Percentiles rank a stretch among this genome's conserved stretches.
Evolutionary conservation across 2,329 filamentous ascomycete species (phyloP).

Genomic region (Magnaporthiopsis poae): DNA sequence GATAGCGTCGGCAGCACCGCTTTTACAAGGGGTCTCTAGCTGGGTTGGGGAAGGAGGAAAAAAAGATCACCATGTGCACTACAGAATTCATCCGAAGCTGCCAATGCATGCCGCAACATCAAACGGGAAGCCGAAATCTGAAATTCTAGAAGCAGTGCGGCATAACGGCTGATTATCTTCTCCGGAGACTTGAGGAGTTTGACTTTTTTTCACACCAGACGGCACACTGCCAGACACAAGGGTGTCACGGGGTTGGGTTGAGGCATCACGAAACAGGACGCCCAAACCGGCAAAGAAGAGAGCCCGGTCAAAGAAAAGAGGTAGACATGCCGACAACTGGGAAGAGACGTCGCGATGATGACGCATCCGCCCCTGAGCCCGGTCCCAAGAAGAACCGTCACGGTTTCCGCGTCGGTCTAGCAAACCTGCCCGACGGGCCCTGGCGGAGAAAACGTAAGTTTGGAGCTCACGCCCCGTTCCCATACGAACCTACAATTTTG

Average conservation of each 20-base stretch:
- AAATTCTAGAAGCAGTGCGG: not conserved
- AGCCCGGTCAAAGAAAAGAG: not conserved
- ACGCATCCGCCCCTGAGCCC: not conserved
- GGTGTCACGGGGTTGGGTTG: not conserved
- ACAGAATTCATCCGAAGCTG: no score
- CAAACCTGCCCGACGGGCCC: conserved; percentile 56
- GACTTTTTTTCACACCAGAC: not conserved
- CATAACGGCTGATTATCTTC: no score
- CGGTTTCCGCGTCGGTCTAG: conserved; percentile 78
- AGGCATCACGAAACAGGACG: not conserved
- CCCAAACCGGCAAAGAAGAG: not conserved
- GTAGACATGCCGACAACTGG: not conserved
- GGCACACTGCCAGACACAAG: not conserved
- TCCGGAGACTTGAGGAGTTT: no score
- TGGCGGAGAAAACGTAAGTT: conserved; percentile 7
- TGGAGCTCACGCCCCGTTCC: not conserved
- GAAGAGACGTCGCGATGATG: not conserved
- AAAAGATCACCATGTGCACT: not conserved
- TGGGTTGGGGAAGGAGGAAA: not conserved
- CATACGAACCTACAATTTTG: not conserved
- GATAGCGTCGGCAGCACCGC: not conserved
- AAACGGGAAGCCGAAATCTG: not conserved
- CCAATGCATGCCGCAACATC: not conserved
- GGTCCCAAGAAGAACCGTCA: conserved; percentile 44
- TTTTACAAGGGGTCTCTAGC: no score